These are phyloP conservation scores for Ascodesmis nigricans DNA, from an alignment of 495 filamentous ascomycete genomes.

Conservation along the genomic window DNA sequence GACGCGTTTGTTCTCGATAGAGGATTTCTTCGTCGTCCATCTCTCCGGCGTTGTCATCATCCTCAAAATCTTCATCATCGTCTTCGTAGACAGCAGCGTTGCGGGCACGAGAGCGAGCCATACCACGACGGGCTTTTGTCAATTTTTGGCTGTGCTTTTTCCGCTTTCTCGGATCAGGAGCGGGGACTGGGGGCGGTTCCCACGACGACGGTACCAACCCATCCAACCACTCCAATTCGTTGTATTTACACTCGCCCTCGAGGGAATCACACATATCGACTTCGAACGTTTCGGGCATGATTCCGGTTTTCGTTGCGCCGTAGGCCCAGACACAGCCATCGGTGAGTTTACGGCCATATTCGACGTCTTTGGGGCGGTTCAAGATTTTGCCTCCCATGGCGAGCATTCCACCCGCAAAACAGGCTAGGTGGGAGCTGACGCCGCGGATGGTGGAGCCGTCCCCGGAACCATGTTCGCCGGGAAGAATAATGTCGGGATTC, in stretches of 20 bases:
- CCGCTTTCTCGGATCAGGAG: not conserved
- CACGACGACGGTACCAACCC: slow-evolving; percentile 13
- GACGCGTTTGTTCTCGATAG: too few relatives aligned
- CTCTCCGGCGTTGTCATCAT: too few relatives aligned
- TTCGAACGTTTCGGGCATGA: slow-evolving; percentile 67
- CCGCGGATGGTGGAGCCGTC: not conserved
- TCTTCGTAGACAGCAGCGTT: slow-evolving; percentile 3
- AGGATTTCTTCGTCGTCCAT: too few relatives aligned
- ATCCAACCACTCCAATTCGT: slow-evolving; percentile 36
- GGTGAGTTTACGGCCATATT: slow-evolving; percentile 60
- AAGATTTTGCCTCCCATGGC: slow-evolving; percentile 79
- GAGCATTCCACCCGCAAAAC: slow-evolving; percentile 88
- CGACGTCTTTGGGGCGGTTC: slow-evolving; percentile 50
- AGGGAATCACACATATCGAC: slow-evolving; percentile 44
- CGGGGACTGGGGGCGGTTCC: slow-evolving; percentile 2
- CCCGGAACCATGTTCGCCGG: slow-evolving; percentile 22
- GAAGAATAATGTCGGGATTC: slow-evolving; percentile 55
- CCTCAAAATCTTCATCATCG: too few relatives aligned
- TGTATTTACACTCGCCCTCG: slow-evolving; percentile 51
- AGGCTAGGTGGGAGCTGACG: slow-evolving; percentile 21
- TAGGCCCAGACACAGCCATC: slow-evolving; percentile 95
- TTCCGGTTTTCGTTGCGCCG: slow-evolving; percentile 52
- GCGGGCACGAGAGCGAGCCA: not conserved
- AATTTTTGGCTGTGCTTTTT: slow-evolving; percentile 3
- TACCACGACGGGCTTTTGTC: not conserved